Conservation (phyloP, 2,329 filamentous ascomycete genomes). For the Orbilia brochopaga region DNA sequence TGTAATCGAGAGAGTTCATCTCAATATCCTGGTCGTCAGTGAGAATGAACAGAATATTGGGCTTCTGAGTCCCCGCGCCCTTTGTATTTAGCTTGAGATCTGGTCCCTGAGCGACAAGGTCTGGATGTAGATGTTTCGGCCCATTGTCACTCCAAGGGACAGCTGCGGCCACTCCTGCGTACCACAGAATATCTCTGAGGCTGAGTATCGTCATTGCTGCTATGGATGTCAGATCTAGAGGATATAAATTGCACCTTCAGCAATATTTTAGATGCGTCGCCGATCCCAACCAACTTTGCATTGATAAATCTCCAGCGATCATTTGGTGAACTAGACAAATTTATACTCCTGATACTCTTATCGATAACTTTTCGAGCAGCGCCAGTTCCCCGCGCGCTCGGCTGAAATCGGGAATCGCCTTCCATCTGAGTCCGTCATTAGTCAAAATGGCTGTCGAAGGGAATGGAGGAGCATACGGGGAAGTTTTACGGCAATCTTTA, state of each 20-base stretch:
- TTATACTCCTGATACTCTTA: background rate
- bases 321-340: background rate
- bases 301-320: too few species aligned
- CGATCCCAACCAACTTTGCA: too few species aligned
- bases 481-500: too few species aligned
- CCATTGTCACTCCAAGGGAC: constrained; percentile 30
- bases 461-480: too few species aligned
- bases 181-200: constrained; percentile 27
- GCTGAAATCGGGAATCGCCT: background rate
- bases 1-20: constrained; percentile 68
- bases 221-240: background rate
- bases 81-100: constrained; percentile 33
- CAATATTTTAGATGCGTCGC: too few species aligned
- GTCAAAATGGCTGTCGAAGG: too few species aligned
- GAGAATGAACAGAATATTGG: constrained; percentile 71
- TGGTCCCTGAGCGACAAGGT: background rate
- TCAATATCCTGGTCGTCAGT: constrained; percentile 72
- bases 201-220: constrained; percentile 10
- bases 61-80: constrained; percentile 52
- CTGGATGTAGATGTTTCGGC: constrained; percentile 25
- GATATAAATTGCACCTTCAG: too few species aligned
- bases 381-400: background rate
- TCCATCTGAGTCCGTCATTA: too few species aligned
- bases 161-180: constrained; percentile 34
- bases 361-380: too few species aligned